phyloP scores from a whole-genome alignment of 129 eudicot genomes.

The Calendula officinalis region DNA sequence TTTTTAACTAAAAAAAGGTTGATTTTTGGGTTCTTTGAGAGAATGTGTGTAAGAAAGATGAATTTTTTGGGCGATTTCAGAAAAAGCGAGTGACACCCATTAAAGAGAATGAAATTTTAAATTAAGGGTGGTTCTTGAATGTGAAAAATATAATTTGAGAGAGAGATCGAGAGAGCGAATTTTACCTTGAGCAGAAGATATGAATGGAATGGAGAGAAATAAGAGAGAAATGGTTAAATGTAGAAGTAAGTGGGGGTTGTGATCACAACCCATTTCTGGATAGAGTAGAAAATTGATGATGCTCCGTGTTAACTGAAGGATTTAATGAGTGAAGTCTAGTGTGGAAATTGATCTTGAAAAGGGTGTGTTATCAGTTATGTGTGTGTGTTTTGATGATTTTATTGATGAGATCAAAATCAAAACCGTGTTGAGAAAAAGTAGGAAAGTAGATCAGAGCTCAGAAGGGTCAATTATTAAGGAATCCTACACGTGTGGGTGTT shows the following conservation, averaged over 20 bases:
- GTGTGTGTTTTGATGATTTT: conserved; percentile 18
- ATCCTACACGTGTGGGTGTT: conserved; percentile 38
- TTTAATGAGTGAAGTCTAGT: conserved; percentile 27
- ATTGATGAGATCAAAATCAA: conserved; percentile 24
- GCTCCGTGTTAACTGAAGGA: conserved; percentile 36
- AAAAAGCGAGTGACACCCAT: too few species aligned
- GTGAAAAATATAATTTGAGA: conserved; percentile 3
- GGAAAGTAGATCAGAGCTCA: conserved; percentile 35
- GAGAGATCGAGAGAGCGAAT: conserved; percentile 7
- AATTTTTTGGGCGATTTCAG: too few species aligned
- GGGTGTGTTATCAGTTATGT: conserved; percentile 16
- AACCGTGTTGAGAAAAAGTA: conserved; percentile 32
- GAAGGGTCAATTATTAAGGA: conserved; percentile 38
- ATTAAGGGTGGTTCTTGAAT: not conserved
- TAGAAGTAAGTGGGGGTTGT: conserved; percentile 30
- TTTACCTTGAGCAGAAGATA: conserved; percentile 52
- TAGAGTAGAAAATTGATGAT: conserved; percentile 20
- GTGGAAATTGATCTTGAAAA: conserved; percentile 22
- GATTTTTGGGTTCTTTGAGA: too few species aligned
- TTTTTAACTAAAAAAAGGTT: too few species aligned
- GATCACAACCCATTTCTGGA: conserved; percentile 50
- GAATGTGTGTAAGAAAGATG: too few species aligned
- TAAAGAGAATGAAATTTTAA: conserved; percentile 1
- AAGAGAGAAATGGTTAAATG: conserved; percentile 44
- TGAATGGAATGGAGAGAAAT: conserved; percentile 41